Conservation (phyloP, 1,284 basidiomycete genomes). For the Leccinum fuscescens region DNA sequence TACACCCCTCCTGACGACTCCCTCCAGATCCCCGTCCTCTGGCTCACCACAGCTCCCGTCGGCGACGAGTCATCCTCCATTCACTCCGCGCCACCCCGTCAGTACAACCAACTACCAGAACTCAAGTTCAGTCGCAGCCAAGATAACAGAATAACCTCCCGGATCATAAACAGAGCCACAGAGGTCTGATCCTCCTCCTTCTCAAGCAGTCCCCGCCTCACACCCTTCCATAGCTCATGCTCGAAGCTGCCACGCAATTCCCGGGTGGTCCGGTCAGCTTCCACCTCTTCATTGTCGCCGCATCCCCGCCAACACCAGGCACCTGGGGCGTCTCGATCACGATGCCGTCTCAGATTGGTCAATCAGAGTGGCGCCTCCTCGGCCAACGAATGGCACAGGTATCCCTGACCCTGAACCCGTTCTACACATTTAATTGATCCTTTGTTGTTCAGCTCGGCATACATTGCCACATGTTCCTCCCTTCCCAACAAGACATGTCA, state of each 20-base stretch:
- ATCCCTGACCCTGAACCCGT: constrained; percentile 12
- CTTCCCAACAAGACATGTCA: constrained; percentile 42
- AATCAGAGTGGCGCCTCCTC: constrained; percentile 41
- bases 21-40: constrained; percentile 40
- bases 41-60: constrained; percentile 37
- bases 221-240: constrained; percentile 23
- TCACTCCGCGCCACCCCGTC: constrained; percentile 30
- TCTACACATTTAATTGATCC: constrained; percentile 17
- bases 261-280: constrained; percentile 39
- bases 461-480: constrained; percentile 58
- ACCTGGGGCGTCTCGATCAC: constrained; percentile 28
- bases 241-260: constrained; percentile 33
- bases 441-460: constrained; percentile 45
- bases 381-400: constrained; percentile 50
- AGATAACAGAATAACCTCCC: constrained; percentile 44
- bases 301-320: constrained; percentile 43
- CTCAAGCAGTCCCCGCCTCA: background rate
- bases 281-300: constrained; percentile 59
- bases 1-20: background rate
- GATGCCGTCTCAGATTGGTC: constrained; percentile 25
- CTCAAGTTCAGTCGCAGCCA: constrained; percentile 43
- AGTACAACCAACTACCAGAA: constrained; percentile 41
- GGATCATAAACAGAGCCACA: constrained; percentile 41
- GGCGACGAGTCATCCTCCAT: constrained; percentile 35
- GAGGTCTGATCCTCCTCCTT: constrained; percentile 38